These are phyloP conservation scores for Penicillium lagena DNA, from an alignment of 495 filamentous ascomycete genomes.

Conservation along the genomic window DNA sequence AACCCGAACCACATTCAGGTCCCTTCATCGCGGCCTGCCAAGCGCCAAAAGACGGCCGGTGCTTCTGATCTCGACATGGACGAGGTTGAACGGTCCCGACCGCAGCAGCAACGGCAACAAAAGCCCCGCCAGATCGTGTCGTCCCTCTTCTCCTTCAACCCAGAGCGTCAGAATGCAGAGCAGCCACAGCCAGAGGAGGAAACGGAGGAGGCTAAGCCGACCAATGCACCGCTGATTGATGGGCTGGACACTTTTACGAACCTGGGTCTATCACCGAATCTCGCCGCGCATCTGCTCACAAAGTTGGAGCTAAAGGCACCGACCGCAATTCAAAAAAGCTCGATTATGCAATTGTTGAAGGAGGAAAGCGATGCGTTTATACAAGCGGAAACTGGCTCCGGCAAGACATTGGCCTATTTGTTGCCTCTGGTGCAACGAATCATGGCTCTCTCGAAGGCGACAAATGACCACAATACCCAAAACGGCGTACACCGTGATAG, in stretches of 20 bases:
- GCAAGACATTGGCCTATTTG: conserved; percentile 92
- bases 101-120: conserved; percentile 17
- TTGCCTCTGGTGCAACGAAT: conserved; percentile 87
- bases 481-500: conserved; percentile 65
- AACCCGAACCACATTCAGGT: conserved; percentile 38
- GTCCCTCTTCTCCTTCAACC: conserved; percentile 87
- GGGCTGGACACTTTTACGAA: conserved; percentile 77
- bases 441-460: conserved; percentile 55
- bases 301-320: conserved; percentile 87
- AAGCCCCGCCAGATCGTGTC: conserved; percentile 63
- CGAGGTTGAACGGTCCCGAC: conserved; percentile 8
- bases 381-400: conserved; percentile 94
- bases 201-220: conserved; percentile 60
- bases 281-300: conserved; percentile 75
- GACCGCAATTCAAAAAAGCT: conserved; percentile 88
- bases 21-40: conserved; percentile 24
- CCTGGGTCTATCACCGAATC: conserved; percentile 67
- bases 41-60: conserved; percentile 31
- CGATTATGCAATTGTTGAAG: conserved; percentile 70
- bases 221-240: conserved; percentile 87
- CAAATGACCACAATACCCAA: conserved; percentile 10
- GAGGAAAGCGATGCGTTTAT: conserved; percentile 90
- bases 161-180: conserved; percentile 52
- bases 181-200: conserved; percentile 35
- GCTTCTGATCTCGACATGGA: conserved; percentile 7